Evolutionary conservation across 2,329 filamentous ascomycete species (phyloP), one percentile per base, ranked within the genome.

Genomic region (Venturia pyrina): DNA sequence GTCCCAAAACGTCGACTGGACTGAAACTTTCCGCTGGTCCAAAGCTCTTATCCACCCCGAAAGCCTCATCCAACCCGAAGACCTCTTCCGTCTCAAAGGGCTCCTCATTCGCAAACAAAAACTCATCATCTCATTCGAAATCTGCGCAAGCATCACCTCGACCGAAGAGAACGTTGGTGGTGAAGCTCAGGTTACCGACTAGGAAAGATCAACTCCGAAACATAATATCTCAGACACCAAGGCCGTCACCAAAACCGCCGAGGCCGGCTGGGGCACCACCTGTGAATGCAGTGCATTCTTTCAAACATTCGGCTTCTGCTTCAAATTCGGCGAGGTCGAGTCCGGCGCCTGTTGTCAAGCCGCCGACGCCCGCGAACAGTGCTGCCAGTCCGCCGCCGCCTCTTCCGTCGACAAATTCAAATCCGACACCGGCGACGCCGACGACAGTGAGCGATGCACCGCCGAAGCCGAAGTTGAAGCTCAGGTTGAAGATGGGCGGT

Each of bases 401-500:
- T 5, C 62, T 44, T n/a, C 41, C 44, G 11, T 10, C 32, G 17
- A 19, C 44, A 34, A 48, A 13, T 8, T 32, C 61, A 17, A 63
- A 48, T n/a, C 5, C 2, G 28, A 19, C 19, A 15, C 10, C 6
- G 17, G 5, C 21, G 28, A 19, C 19, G 15, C 10, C 6, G 5
- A 2, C 21, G 19, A 10, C 5, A n/a, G 41, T 17, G 11, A 56
- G 5, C 10, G 13, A 41, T 28, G 24, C 44, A 53, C 24, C 62
- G 13, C 62, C 62, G 11, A 40, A 50, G 15, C 60, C 34, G 17
- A 60, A 60, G 40, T 43, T 65, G 3, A 65, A 65, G 53, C 37
- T 65, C 15, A 65, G 60, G 24, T 17, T 65, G 46, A 50, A 56
- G 44, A 69, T 57, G 44, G 41, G 65, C 63, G 32, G 53, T 10